Conservation (phyloP, 305 asterid genomes). For the Lippia alba region DNA sequence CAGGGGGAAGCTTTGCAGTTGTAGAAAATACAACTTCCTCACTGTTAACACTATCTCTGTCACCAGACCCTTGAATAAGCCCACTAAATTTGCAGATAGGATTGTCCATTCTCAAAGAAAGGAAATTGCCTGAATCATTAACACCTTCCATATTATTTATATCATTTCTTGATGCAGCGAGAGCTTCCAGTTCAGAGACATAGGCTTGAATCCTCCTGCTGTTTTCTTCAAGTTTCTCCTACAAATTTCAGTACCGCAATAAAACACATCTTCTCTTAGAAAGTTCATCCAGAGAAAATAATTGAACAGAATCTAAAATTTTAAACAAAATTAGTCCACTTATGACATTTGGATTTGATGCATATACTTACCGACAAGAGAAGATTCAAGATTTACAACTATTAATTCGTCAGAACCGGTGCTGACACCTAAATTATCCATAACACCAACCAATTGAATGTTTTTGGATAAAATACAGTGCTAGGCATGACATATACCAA, state of each 20-base stretch:
- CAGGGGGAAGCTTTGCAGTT: slow-evolving; percentile 69
- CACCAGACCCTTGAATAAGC: slow-evolving; percentile 58
- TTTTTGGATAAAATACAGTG: background rate
- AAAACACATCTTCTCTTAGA: slow-evolving; percentile 29
- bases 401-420: no score
- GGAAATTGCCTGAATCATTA: slow-evolving; percentile 54
- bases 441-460: slow-evolving; percentile 9
- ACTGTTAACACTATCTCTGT: slow-evolving; percentile 52
- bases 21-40: slow-evolving; percentile 66
- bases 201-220: slow-evolving; percentile 50
- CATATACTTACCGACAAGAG: background rate
- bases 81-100: slow-evolving; percentile 71
- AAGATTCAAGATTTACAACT: background rate
- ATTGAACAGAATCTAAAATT: background rate
- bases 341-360: slow-evolving; percentile 5
- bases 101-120: slow-evolving; percentile 63
- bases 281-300: slow-evolving; percentile 25
- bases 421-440: background rate
- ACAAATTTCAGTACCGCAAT: slow-evolving; percentile 18
- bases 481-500: background rate
- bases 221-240: slow-evolving; percentile 75
- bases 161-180: slow-evolving; percentile 65
- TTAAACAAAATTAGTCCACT: background rate
- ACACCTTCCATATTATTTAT: slow-evolving; percentile 39
- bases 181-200: slow-evolving; percentile 49